Evolutionary conservation across 2,329 filamentous ascomycete genomes (phyloP).

Genomic region (Verticillium nonalfalfae): DNA sequence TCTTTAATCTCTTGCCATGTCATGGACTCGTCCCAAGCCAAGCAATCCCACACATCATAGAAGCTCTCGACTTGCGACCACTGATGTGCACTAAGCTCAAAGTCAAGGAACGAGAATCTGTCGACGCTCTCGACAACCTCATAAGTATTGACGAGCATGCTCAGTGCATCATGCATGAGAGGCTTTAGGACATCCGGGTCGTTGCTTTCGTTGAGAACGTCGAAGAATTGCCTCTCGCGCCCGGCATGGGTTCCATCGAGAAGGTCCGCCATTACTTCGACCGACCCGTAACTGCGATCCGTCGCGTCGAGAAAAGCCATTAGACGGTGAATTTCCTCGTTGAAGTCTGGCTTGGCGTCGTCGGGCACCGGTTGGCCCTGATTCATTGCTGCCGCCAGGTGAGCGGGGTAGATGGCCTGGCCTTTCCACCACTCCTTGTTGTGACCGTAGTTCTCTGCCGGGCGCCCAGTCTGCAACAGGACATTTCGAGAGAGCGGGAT

Average conservation of each 20-base stretch:
- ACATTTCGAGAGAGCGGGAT: conserved; percentile 54
- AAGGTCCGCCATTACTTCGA: conserved; percentile 36
- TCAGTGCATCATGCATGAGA: conserved; percentile 20
- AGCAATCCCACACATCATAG: conserved; percentile 40
- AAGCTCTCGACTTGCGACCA: conserved; percentile 33
- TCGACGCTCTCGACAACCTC: conserved; percentile 22
- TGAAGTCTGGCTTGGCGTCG: conserved; percentile 29
- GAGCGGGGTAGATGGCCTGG: conserved; percentile 36
- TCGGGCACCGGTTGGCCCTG: conserved; percentile 23
- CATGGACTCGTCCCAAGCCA: conserved; percentile 40
- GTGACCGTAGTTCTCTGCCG: conserved; percentile 44
- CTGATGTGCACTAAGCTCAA: conserved; percentile 27
- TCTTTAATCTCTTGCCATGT: conserved; percentile 25
- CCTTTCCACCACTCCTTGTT: conserved; percentile 58
- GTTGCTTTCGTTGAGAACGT: conserved; percentile 23
- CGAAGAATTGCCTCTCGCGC: conserved; percentile 37
- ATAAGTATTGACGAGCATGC: conserved; percentile 20
- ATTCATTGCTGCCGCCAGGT: conserved; percentile 25
- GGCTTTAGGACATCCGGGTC: conserved; percentile 17
- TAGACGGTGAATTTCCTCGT: conserved; percentile 53
- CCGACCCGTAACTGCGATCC: conserved; percentile 52
- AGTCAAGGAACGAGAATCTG: conserved; percentile 34
- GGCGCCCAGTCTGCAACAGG: conserved; percentile 36
- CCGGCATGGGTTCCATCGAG: conserved; percentile 24
- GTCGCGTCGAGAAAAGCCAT: conserved; percentile 58